phyloP scores from a whole-genome alignment of 306 rosid species.

The Herpetospermum pedunculosum region DNA sequence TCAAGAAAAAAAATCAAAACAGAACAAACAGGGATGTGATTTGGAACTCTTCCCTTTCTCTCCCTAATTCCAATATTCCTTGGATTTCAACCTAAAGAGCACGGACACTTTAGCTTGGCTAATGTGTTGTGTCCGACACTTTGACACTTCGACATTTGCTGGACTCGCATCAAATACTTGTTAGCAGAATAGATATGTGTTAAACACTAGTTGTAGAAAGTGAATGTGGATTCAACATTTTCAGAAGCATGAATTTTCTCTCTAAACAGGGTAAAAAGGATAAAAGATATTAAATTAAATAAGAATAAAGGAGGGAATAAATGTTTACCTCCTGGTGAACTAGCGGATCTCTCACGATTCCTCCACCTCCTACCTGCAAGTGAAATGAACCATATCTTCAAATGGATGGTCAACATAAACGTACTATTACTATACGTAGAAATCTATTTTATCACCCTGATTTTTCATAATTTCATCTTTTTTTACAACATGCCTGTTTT shows the following conservation, averaged over 20 bases:
- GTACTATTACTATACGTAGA: not conserved
- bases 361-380: slow-evolving; percentile 48
- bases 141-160: no score
- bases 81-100: no score
- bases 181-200: no score
- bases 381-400: slow-evolving; percentile 7
- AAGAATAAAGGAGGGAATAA: not conserved
- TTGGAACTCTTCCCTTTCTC: no score
- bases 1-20: no score
- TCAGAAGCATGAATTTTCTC: not conserved
- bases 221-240: no score
- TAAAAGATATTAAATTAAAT: not conserved
- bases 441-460: not conserved
- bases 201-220: no score
- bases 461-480: not conserved
- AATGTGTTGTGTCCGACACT: no score
- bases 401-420: not conserved
- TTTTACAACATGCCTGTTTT: not conserved
- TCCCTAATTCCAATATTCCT: no score
- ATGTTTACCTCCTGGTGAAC: slow-evolving; percentile 39
- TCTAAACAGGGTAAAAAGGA: not conserved
- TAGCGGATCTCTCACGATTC: slow-evolving; percentile 38
- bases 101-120: no score
- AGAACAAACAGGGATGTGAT: no score
- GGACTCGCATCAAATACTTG: no score